phyloP scores from a whole-genome alignment of 805 yeast genomes.

The Saturnispora sekii region DNA sequence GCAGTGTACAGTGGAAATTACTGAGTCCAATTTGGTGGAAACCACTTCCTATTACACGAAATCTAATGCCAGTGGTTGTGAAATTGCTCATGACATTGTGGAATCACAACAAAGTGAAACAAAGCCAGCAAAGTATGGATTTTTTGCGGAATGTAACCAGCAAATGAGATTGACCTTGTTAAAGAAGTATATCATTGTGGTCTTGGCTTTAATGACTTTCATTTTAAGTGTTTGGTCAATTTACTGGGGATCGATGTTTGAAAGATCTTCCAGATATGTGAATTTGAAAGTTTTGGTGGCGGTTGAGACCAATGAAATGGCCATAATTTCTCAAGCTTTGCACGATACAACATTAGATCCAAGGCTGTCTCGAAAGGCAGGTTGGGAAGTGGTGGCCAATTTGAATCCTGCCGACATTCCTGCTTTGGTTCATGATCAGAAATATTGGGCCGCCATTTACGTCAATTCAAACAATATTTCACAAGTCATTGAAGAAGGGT shows the following conservation, averaged over 20 bases:
- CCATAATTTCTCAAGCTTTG: conserved; percentile 26
- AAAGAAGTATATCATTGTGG: conserved; percentile 11
- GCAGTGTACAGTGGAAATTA: too few species aligned
- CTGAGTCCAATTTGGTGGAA: too few species aligned
- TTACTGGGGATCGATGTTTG: conserved; percentile 41
- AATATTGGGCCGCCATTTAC: conserved; percentile 56
- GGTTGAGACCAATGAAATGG: conserved; percentile 27
- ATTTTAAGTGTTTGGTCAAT: conserved; percentile 33
- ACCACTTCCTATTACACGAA: too few species aligned
- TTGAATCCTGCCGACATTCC: conserved; percentile 30
- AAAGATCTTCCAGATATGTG: conserved; percentile 22
- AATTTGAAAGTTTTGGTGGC: conserved; percentile 33
- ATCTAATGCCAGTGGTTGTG: too few species aligned
- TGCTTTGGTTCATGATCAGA: conserved; percentile 40
- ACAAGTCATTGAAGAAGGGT: conserved; percentile 31
- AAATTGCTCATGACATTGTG: too few species aligned
- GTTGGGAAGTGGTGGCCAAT: conserved; percentile 30
- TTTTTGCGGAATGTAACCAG: conserved; percentile 14
- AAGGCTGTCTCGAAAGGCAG: conserved; percentile 18
- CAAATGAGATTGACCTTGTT: conserved; percentile 10
- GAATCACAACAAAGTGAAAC: too few species aligned
- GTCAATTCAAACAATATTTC: conserved; percentile 37
- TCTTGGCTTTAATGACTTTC: conserved; percentile 26
- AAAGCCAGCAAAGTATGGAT: conserved; percentile 8
- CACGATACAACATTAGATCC: conserved; percentile 12